Percentiles rank a stretch among this genome's conserved stretches.
These are phyloP conservation scores for Sarcodon aspratus DNA, from an alignment of 768 basidiomycete species.

Conservation along the genomic window DNA sequence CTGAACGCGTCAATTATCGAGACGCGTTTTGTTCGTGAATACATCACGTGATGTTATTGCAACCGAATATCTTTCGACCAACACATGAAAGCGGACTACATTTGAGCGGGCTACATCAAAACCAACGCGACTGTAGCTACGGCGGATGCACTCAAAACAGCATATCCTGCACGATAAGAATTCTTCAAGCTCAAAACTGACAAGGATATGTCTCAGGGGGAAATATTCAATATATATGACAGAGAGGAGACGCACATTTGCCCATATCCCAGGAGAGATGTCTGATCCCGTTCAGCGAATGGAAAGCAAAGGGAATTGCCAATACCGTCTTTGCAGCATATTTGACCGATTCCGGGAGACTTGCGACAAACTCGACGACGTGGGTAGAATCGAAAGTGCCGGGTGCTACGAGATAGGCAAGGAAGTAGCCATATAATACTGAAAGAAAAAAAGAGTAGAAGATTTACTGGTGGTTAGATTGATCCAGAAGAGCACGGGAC, in stretches of 20 bases:
- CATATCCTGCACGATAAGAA: slow-evolving; percentile 73
- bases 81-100: no score
- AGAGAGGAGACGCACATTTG: slow-evolving; percentile 52
- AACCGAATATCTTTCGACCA: no score
- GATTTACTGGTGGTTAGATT: not conserved
- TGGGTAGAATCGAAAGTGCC: slow-evolving; percentile 69
- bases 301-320: slow-evolving; percentile 85
- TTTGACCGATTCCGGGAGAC: slow-evolving; percentile 70
- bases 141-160: slow-evolving; percentile 70
- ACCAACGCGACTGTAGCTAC: slow-evolving; percentile 63
- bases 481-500: not conserved
- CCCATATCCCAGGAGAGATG: slow-evolving; percentile 87
- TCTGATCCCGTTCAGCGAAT: slow-evolving; percentile 81
- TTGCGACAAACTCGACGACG: slow-evolving; percentile 59
- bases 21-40: no score
- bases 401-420: slow-evolving; percentile 80
- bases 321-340: slow-evolving; percentile 66
- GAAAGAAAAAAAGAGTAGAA: slow-evolving; percentile 1
- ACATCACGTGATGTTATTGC: no score
- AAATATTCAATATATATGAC: not conserved
- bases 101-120: slow-evolving; percentile 26
- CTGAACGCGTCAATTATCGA: no score
- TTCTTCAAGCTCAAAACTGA: slow-evolving; percentile 75
- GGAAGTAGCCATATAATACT: slow-evolving; percentile 84
- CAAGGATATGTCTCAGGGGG: not conserved